Evolutionary conservation across 768 basidiomycete species (phyloP).

Genomic region (Candolleomyces efflorescens): DNA sequence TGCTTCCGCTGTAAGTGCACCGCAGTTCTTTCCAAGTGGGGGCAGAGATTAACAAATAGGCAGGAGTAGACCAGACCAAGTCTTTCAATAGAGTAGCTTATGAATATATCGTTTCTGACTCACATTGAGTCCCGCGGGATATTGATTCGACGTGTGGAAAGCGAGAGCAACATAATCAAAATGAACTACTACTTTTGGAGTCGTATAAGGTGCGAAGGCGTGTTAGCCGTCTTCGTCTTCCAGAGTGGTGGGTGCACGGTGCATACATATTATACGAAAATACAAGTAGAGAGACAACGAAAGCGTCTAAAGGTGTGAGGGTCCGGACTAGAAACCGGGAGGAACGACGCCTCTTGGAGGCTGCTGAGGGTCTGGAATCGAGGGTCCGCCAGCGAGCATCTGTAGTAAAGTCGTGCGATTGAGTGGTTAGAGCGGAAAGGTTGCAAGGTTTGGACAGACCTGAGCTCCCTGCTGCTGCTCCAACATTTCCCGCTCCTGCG

Average conservation of each 20-base stretch:
- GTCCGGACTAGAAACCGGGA: constrained; percentile 64
- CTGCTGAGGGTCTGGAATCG: constrained; percentile 46
- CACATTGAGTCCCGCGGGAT: neutral
- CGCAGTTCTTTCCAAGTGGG: too few relatives aligned
- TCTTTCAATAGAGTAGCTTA: neutral
- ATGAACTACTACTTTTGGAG: too few relatives aligned
- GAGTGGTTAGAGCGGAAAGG: constrained; percentile 8
- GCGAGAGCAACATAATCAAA: too few relatives aligned
- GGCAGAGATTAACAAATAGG: too few relatives aligned
- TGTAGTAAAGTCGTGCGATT: constrained; percentile 27
- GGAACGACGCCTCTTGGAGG: constrained; percentile 68
- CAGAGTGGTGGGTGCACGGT: neutral
- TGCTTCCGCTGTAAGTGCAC: too few relatives aligned
- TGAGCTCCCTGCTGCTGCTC: constrained; percentile 92
- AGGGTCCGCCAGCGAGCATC: constrained; percentile 63
- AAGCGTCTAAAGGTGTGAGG: neutral
- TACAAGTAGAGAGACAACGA: neutral
- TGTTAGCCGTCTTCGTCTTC: too few relatives aligned
- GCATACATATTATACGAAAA: constrained; percentile 5
- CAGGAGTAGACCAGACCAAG: neutral
- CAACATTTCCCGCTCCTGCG: constrained; percentile 91
- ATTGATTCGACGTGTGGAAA: too few relatives aligned
- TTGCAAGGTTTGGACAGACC: constrained; percentile 37
- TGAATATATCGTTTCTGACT: neutral
- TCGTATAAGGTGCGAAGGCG: too few relatives aligned